Evolutionary conservation across 352 stramenopile genomes (phyloP), one percentile per base, ranked within the genome.

Genomic region (Pythium aphanidermatum): DNA sequence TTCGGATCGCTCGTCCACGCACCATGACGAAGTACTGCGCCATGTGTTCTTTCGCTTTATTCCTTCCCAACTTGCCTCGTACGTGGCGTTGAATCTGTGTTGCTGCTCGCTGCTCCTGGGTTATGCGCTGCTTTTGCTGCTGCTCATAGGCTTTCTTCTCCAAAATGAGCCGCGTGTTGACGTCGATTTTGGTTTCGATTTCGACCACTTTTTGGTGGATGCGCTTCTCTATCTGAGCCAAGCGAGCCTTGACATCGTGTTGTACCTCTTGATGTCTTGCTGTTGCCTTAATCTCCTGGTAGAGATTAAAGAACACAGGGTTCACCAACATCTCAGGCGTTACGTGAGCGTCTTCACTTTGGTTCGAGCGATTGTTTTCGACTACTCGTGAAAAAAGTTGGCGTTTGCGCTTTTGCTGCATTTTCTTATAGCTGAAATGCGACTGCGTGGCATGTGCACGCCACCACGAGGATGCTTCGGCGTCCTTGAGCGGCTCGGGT

Each of bases 21-120:
- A 88, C 73, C 66, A 80, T 68, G 9, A 87, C 72, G 42, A 88
- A 87, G 32, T 72, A 84, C 42, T 82, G 61, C 16, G 69, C 74
- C 20, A 63, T 58, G 9, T 70, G 55, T 28, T 87, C 68, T 20
- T 65, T 26, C 14, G 75, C 78, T 36, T 39, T 19, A 10, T 58
- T 47, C 6, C 75, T 59, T 4, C 74, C 71, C 33, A 58, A 50
- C 28, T 60, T 58, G 8, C 74, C 78, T 29, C 75, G 63, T 9
- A 64, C 62, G 37, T 68, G 50, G 9, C 74, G 63, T 43, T 91
- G 75, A 42, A 91, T 83, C 5, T 34, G 58, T 20, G 61, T 59
- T 0, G 60, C 54, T 8, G 75, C 62, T 19, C 47, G 29, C 31
- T 83, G 59, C 41, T 85, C 68, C 7, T 60, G 57, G 27, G 60